Base-by-base conservation (phyloP, 179 eudicot species). In the Monotropa hypopitys region DNA sequence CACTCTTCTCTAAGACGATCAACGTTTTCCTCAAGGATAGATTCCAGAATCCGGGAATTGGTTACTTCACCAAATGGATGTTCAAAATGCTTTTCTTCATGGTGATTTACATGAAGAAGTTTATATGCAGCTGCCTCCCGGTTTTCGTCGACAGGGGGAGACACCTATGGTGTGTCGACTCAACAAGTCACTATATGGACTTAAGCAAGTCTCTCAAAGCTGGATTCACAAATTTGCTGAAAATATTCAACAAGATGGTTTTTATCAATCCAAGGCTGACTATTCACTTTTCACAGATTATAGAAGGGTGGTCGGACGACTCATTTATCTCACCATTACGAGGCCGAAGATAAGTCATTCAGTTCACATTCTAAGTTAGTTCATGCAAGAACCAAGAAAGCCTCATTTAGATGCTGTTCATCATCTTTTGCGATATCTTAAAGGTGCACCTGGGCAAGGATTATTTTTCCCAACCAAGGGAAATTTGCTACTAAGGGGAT, bases 61-160 rank as follows among this genome's bases (percentile, higher is more conserved):
- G 68, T 50, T 46, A 0, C 50, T 74, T 32, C 51, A 50, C 40
- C 42, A 73, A 57, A 57, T 57, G 45, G 62, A 23, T 49, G 76
- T 73, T 30, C 26, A 73, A 1, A 73, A 49, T 73, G 63, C 45
- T 16, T 73, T 73, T 33, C 23, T 73, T 18, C 69, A 75, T 75
- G 77, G 53, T 35, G 67, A 75, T 59, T 61, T 75, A 23, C 57
- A 10, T 38, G 77, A 75, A 9, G 49, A 75, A 2, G 77, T 74
- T 7, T 74, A 74, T 59, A 74, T 74, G 49, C 18, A 35, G 7
- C 5, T 75, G 4, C 33, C 69, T 8, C 53, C 69, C 0, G 21
- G 35, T 20, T 75, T 56, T 38, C 33, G 23, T 42, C 7, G 20
- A 54, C 32, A 43, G 10, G 69, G 77, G 53, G 77, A 56, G 23